A percentile compares a stretch with the other conserved stretches of the same genome.
Evolutionary conservation across 306 rosid species (phyloP).

Genomic region (Begonia fuchsioides): DNA sequence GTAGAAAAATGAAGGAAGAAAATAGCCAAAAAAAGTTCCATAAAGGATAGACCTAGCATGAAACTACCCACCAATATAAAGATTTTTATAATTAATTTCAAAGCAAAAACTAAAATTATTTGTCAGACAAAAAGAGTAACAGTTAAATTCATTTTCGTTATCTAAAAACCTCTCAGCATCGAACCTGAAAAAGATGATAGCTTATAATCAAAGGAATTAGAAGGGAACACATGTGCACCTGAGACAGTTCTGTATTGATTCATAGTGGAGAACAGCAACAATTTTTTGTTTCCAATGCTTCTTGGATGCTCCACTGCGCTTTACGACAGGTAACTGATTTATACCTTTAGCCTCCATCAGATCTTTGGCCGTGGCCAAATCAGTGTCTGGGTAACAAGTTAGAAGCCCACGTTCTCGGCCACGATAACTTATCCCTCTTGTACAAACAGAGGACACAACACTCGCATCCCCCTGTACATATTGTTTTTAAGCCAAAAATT

Average conservation of each 20-base stretch:
- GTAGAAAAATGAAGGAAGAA: too few relatives aligned
- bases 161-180: too few relatives aligned
- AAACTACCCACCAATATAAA: too few relatives aligned
- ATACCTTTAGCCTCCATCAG: constrained; percentile 93
- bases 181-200: too few relatives aligned
- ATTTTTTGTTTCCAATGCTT: constrained; percentile 52
- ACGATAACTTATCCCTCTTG: constrained; percentile 68
- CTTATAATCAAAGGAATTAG: not conserved
- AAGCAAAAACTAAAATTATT: not conserved
- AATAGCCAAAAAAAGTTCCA: too few relatives aligned
- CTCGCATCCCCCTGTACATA: constrained; percentile 39
- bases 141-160: too few relatives aligned
- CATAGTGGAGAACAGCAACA: constrained; percentile 71
- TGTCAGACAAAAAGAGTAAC: not conserved
- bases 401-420: constrained; percentile 70
- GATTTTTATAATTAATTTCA: not conserved
- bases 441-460: constrained; percentile 73
- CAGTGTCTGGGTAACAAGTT: constrained; percentile 72
- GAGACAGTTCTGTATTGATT: constrained; percentile 54
- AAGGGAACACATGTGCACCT: constrained; percentile 34
- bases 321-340: constrained; percentile 87
- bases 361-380: constrained; percentile 73
- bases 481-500: not conserved
- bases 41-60: too few relatives aligned
- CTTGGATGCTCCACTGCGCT: constrained; percentile 29